phyloP scores from a whole-genome alignment of 1,284 basidiomycete genomes.

The Melanopsichium pennsylvanicum region DNA sequence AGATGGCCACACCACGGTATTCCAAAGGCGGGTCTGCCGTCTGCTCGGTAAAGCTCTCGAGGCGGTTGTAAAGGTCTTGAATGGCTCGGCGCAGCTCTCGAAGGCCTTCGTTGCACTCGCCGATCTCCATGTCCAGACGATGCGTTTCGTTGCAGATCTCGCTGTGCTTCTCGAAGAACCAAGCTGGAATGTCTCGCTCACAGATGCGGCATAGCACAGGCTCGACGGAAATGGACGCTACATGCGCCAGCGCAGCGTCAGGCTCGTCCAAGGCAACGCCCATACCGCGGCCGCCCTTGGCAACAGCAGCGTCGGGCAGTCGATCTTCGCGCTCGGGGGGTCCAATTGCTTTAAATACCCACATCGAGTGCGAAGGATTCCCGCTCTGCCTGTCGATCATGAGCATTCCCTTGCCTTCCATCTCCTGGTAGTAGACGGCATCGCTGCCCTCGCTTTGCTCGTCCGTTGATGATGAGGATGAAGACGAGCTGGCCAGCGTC shows the following conservation, averaged over 20 bases:
- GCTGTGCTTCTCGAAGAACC: conserved; percentile 99
- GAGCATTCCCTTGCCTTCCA: conserved; percentile 99
- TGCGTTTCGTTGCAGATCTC: conserved; percentile 98
- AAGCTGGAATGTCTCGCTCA: conserved; percentile 93
- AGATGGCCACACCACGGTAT: conserved; percentile 81
- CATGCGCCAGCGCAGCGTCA: conserved; percentile 37
- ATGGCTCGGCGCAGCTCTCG: conserved; percentile 81
- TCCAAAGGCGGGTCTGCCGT: conserved; percentile 69
- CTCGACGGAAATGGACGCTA: conserved; percentile 68
- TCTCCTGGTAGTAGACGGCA: conserved; percentile 76
- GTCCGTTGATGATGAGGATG: conserved; percentile 30
- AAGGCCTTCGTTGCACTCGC: conserved; percentile 90
- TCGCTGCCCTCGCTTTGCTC: conserved; percentile 62
- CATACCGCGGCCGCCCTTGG: conserved; percentile 30
- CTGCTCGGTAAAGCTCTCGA: conserved; percentile 41
- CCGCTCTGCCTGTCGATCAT: conserved; percentile 90
- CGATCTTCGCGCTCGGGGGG: conserved; percentile 55
- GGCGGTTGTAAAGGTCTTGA: conserved; percentile 42
- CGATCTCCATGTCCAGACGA: conserved; percentile 92
- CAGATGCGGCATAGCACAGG: conserved; percentile 97
- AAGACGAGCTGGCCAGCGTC: conserved; percentile 69
- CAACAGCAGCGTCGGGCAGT: conserved; percentile 32
- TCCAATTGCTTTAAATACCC: conserved; percentile 88
- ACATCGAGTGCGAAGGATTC: conserved; percentile 94
- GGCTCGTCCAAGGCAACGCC: conserved; percentile 36